Evolutionary conservation across 305 asterid genomes (phyloP).

Genomic region (Solanum hybrid): DNA sequence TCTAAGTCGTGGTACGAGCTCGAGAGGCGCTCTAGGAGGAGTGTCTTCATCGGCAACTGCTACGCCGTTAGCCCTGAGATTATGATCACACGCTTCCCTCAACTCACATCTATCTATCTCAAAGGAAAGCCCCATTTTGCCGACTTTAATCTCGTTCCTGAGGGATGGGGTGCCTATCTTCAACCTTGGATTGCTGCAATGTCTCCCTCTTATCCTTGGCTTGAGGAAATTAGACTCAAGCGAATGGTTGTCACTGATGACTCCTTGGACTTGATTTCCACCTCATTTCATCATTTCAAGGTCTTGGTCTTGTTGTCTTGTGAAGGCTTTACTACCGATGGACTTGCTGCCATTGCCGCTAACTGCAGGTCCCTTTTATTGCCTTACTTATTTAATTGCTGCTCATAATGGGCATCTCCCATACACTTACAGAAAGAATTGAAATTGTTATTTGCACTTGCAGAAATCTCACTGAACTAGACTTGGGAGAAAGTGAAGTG

Average conservation of each 20-base stretch:
- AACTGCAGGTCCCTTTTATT: slow-evolving; percentile 58
- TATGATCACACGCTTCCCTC: slow-evolving; percentile 87
- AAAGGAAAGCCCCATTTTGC: slow-evolving; percentile 99
- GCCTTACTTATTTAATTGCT: neutral
- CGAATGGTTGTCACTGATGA: slow-evolving; percentile 96
- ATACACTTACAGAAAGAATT: too few species aligned
- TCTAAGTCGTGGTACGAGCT: slow-evolving; percentile 98
- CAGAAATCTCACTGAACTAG: slow-evolving; percentile 79
- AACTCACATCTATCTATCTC: slow-evolving; percentile 66
- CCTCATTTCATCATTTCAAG: slow-evolving; percentile 64
- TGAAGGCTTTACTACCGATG: slow-evolving; percentile 88
- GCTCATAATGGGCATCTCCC: too few species aligned
- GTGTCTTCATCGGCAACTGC: slow-evolving; percentile 83
- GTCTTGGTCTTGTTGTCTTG: slow-evolving; percentile 72
- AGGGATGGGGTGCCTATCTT: slow-evolving; percentile 86
- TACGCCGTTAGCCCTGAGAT: slow-evolving; percentile 71
- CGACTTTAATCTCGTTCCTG: slow-evolving; percentile 92
- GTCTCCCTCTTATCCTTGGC: slow-evolving; percentile 65
- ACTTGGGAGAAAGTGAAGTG: slow-evolving; percentile 85
- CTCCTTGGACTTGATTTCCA: slow-evolving; percentile 69
- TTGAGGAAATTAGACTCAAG: slow-evolving; percentile 91
- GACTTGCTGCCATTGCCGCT: slow-evolving; percentile 90
- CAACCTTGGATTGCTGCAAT: slow-evolving; percentile 78
- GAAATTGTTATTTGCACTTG: neutral
- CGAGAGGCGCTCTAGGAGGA: slow-evolving; percentile 85